A percentile compares a stretch with the other conserved stretches of the same genome.
Conservation (phyloP, 805 yeast species). For the Candida nonsorbophila region DNA sequence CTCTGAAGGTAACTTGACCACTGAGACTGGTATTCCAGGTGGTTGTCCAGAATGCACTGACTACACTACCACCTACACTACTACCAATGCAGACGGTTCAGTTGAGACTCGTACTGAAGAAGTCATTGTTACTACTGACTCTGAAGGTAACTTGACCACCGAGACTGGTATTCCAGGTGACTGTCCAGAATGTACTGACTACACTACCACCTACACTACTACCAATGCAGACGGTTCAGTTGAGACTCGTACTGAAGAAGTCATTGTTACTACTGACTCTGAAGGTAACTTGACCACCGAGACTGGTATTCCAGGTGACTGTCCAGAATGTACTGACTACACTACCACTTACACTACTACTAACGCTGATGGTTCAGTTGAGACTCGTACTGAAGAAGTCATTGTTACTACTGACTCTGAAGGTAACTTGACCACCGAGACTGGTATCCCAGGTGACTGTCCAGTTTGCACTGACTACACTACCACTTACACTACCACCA, state of each 20-base stretch:
- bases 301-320: slow-evolving; percentile 7
- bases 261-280: slow-evolving; percentile 9
- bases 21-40: slow-evolving; percentile 4
- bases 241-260: slow-evolving; percentile 7
- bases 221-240: slow-evolving; percentile 4
- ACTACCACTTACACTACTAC: slow-evolving; percentile 10
- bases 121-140: slow-evolving; percentile 5
- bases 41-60: slow-evolving; percentile 4
- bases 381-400: slow-evolving; percentile 10
- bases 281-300: slow-evolving; percentile 7
- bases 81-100: slow-evolving; percentile 1
- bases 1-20: slow-evolving; percentile 6
- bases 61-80: slow-evolving; percentile 3
- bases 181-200: too few species aligned
- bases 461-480: slow-evolving; percentile 9
- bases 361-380: slow-evolving; percentile 8
- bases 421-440: slow-evolving; percentile 5
- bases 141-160: slow-evolving; percentile 6
- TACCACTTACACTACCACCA: slow-evolving; percentile 6
- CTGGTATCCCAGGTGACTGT: slow-evolving; percentile 4
- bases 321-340: slow-evolving; percentile 12
- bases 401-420: slow-evolving; percentile 11
- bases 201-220: slow-evolving; percentile 3
- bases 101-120: background rate
- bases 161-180: slow-evolving; percentile 5